Evolutionary conservation across 164 flowering plant species (phyloP).

Genomic region (Warburgia ugandensis): DNA sequence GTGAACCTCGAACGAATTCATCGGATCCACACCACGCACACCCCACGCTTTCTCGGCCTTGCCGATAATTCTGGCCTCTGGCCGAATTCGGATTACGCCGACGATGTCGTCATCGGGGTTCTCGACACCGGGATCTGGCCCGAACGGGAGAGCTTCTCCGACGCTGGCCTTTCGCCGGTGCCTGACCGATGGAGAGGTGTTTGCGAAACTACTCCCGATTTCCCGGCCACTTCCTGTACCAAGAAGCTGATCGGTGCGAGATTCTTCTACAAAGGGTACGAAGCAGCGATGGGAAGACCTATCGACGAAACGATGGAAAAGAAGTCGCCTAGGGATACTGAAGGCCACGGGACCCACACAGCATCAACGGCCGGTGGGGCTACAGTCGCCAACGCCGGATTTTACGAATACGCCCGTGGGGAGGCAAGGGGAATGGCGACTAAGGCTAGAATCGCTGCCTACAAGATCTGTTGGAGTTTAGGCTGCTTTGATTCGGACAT

Average conservation of each 20-base stretch:
- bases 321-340: constrained; percentile 73
- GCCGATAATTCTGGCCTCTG: constrained; percentile 50
- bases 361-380: constrained; percentile 85
- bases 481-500: constrained; percentile 27
- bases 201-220: constrained; percentile 40
- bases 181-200: constrained; percentile 58
- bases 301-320: constrained; percentile 35
- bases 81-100: constrained; percentile 60
- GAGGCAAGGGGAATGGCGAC: constrained; percentile 80
- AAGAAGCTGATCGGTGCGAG: constrained; percentile 71
- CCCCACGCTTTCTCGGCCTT: constrained; percentile 66
- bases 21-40: constrained; percentile 63
- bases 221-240: constrained; percentile 50
- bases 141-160: constrained; percentile 56
- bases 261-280: constrained; percentile 50
- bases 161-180: constrained; percentile 35
- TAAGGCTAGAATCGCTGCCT: constrained; percentile 34
- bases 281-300: constrained; percentile 17
- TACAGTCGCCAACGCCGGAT: constrained; percentile 46
- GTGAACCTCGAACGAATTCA: constrained; percentile 45
- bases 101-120: constrained; percentile 65
- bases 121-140: constrained; percentile 94
- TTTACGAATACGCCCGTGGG: constrained; percentile 47
- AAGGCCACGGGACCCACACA: constrained; percentile 91
- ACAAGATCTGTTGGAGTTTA: constrained; percentile 22